These are phyloP conservation scores for Zygnema cylindricum DNA, from an alignment of 139 green algal species.

Conservation along the genomic window DNA sequence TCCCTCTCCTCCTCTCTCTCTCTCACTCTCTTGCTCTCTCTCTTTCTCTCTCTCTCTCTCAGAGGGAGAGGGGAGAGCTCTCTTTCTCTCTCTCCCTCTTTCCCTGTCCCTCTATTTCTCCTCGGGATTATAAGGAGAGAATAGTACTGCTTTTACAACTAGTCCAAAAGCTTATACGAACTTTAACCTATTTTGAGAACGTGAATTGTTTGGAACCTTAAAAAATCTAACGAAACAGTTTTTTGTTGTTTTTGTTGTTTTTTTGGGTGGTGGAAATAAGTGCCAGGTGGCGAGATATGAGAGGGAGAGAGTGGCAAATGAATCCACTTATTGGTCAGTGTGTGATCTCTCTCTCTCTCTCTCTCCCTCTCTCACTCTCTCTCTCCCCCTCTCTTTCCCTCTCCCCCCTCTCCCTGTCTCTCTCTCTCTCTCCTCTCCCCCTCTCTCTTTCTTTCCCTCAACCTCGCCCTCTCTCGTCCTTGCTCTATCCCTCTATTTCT, in stretches of 20 bases:
- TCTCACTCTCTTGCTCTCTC: neutral
- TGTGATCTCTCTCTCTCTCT: neutral
- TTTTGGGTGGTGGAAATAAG: too few species aligned
- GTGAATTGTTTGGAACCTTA: too few species aligned
- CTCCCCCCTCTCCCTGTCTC: constrained; percentile 2
- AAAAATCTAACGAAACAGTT: too few species aligned
- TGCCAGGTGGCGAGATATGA: constrained; percentile 86
- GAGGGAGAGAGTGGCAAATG: constrained; percentile 79
- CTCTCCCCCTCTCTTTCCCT: constrained; percentile 2
- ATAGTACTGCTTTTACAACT: too few species aligned
- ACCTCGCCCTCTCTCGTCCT: neutral
- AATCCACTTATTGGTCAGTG: constrained; percentile 88
- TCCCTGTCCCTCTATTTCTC: neutral
- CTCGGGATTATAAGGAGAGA: too few species aligned
- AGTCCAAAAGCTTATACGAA: too few species aligned
- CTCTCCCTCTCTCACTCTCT: neutral
- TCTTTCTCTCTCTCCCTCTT: neutral
- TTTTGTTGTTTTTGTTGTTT: too few species aligned
- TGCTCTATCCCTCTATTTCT: constrained; percentile 12
- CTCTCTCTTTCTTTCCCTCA: constrained; percentile 2
- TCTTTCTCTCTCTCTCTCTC: neutral
- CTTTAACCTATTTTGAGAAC: too few species aligned
- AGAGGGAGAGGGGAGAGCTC: too few species aligned
- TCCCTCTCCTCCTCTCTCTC: neutral
- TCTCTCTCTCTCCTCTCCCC: neutral